Percentiles rank a stretch among this genome's conserved stretches.
These are phyloP conservation scores for Eucommia ulmoides DNA, from an alignment of 257 asterid genomes.

Conservation along the genomic window DNA sequence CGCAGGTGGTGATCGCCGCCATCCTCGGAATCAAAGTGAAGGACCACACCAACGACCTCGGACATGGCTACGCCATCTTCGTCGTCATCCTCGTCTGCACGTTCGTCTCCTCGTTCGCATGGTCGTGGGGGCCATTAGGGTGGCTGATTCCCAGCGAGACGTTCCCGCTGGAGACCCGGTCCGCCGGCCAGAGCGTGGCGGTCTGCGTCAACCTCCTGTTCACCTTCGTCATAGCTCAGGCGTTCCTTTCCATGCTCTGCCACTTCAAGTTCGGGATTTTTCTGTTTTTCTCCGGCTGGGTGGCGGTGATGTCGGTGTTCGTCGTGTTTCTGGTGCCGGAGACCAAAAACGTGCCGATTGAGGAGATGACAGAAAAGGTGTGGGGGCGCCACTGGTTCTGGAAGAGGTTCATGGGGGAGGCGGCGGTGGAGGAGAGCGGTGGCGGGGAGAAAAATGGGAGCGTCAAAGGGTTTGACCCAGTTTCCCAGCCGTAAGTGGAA, in stretches of 20 bases:
- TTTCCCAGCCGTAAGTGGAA: not conserved
- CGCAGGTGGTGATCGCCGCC: slow-evolving; percentile 52
- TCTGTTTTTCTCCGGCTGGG: slow-evolving; percentile 80
- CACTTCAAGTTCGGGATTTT: slow-evolving; percentile 79
- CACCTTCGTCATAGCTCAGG: slow-evolving; percentile 84
- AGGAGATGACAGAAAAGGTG: slow-evolving; percentile 82
- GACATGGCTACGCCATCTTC: slow-evolving; percentile 50
- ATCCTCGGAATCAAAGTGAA: slow-evolving; percentile 53
- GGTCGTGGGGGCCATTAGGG: slow-evolving; percentile 98
- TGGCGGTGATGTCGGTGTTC: slow-evolving; percentile 58
- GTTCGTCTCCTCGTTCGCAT: slow-evolving; percentile 63
- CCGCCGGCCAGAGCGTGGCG: slow-evolving; percentile 83
- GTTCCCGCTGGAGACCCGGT: slow-evolving; percentile 71
- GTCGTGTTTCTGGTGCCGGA: slow-evolving; percentile 70
- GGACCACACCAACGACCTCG: slow-evolving; percentile 41
- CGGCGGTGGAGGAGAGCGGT: slow-evolving; percentile 21
- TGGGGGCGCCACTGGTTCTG: slow-evolving; percentile 91
- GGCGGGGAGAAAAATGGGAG: not conserved
- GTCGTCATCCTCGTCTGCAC: slow-evolving; percentile 69
- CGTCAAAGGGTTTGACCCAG: not conserved
- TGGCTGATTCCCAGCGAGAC: slow-evolving; percentile 93
- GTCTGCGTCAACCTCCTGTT: slow-evolving; percentile 68
- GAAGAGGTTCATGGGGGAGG: slow-evolving; percentile 75
- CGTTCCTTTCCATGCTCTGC: slow-evolving; percentile 81
- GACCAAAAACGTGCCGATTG: slow-evolving; percentile 83